phyloP scores from a whole-genome alignment of 1,284 basidiomycete genomes.

The Cryptococcus maquisensis region DNA sequence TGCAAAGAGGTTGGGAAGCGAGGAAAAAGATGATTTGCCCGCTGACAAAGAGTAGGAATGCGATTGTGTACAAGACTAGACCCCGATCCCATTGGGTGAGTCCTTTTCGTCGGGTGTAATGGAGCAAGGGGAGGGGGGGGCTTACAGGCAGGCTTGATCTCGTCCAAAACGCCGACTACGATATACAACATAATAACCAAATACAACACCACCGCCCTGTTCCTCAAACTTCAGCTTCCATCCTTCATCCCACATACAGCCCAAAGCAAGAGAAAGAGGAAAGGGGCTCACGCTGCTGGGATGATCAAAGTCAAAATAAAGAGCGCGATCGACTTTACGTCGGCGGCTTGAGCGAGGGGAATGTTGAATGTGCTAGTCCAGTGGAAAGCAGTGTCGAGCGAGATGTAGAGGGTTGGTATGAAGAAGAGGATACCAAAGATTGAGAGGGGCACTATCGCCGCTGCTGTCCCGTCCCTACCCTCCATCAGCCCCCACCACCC shows the following conservation, averaged over 20 bases:
- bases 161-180: conserved; percentile 64
- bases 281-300: conserved; percentile 63
- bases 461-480: conserved; percentile 62
- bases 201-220: conserved; percentile 63
- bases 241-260: too few relatives aligned
- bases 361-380: conserved; percentile 61
- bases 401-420: conserved; percentile 67
- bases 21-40: conserved; percentile 74
- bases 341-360: conserved; percentile 17
- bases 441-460: conserved; percentile 50
- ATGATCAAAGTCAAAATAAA: conserved; percentile 77
- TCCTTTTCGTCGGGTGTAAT: background rate
- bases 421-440: conserved; percentile 63
- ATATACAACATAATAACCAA: conserved; percentile 69
- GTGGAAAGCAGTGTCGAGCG: conserved; percentile 66
- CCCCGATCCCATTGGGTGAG: background rate
- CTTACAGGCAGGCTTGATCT: conserved; percentile 62
- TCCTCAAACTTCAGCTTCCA: background rate
- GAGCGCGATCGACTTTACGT: conserved; percentile 59
- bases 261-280: background rate
- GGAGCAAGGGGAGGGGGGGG: background rate
- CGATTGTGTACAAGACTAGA: conserved; percentile 49
- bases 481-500: background rate
- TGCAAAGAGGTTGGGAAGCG: conserved; percentile 68
- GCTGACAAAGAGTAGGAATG: conserved; percentile 65